phyloP scores from a whole-genome alignment of 2,329 filamentous ascomycete species.

The Nothophaeocryptopus gaeumannii region DNA sequence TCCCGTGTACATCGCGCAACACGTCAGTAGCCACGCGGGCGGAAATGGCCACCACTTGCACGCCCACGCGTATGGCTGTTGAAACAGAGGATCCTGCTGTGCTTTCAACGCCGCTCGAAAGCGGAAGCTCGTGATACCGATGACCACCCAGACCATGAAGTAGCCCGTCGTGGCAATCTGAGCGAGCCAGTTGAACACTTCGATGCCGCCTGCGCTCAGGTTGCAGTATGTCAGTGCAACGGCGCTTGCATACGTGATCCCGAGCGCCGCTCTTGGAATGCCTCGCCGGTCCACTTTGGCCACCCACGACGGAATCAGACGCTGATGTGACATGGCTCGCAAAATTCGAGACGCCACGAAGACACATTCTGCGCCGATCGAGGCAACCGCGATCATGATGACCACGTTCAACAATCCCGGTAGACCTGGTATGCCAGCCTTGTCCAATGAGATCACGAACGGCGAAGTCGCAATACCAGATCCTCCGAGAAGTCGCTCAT shows the following conservation, averaged over 20 bases:
- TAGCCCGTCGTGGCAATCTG: slow-evolving; percentile 67
- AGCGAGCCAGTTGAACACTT: slow-evolving; percentile 73
- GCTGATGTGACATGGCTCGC: slow-evolving; percentile 42
- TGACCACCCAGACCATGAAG: slow-evolving; percentile 75
- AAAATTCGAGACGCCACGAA: slow-evolving; percentile 58
- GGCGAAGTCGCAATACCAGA: slow-evolving; percentile 47
- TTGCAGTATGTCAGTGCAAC: slow-evolving; percentile 66
- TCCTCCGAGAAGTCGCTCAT: slow-evolving; percentile 24
- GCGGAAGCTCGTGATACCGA: slow-evolving; percentile 82
- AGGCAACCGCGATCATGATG: slow-evolving; percentile 58
- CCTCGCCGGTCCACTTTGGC: slow-evolving; percentile 80
- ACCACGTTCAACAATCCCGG: slow-evolving; percentile 64
- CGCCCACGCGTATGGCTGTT: slow-evolving; percentile 62
- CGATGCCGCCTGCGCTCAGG: slow-evolving; percentile 57
- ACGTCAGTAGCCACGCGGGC: slow-evolving; percentile 15
- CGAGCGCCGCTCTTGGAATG: slow-evolving; percentile 71
- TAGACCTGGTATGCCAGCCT: slow-evolving; percentile 57
- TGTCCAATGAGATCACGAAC: slow-evolving; percentile 62
- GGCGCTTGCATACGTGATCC: slow-evolving; percentile 63
- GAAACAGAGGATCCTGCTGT: slow-evolving; percentile 60
- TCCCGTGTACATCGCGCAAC: slow-evolving; percentile 15
- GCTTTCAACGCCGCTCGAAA: slow-evolving; percentile 73
- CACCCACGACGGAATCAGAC: slow-evolving; percentile 72
- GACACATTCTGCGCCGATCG: slow-evolving; percentile 56
- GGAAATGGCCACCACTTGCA: slow-evolving; percentile 50